These are phyloP conservation scores for Colletotrichum sublineola DNA, from an alignment of 2,329 filamentous ascomycete genomes.

Conservation along the genomic window DNA sequence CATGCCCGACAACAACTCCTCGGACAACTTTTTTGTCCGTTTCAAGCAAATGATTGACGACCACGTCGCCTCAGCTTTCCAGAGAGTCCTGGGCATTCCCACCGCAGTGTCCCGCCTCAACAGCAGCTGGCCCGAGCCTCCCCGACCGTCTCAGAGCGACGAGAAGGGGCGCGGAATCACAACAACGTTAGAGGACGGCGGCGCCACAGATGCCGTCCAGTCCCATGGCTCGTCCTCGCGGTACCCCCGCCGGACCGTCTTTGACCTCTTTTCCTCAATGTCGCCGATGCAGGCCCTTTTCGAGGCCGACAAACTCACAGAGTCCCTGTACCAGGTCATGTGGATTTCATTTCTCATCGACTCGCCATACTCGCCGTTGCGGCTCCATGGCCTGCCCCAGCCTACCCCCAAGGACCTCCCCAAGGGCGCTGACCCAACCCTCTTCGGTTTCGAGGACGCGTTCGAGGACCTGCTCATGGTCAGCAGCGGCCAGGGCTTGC, in stretches of 20 bases:
- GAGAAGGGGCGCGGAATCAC: constrained; percentile 6
- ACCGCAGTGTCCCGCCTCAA: constrained; percentile 47
- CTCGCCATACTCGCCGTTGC: constrained; percentile 61
- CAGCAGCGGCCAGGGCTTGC: constrained; percentile 57
- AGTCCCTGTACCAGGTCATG: constrained; percentile 40
- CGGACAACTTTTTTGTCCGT: constrained; percentile 55
- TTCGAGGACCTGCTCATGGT: constrained; percentile 70
- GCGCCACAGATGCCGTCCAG: background rate
- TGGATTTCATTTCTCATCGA: constrained; percentile 54
- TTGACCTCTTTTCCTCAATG: constrained; percentile 32
- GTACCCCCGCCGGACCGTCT: constrained; percentile 24
- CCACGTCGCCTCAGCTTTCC: constrained; percentile 50
- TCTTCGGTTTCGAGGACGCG: constrained; percentile 68
- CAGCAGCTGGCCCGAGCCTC: constrained; percentile 33
- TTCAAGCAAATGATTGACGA: constrained; percentile 58
- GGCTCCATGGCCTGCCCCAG: constrained; percentile 60
- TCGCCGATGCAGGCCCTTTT: constrained; percentile 34
- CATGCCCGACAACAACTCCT: constrained; percentile 39
- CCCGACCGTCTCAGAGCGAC: constrained; percentile 21
- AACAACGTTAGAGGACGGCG: background rate
- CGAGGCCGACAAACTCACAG: constrained; percentile 36
- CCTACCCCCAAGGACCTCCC: constrained; percentile 62
- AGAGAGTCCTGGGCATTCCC: constrained; percentile 46
- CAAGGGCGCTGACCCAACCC: constrained; percentile 50
- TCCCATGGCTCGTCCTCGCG: constrained; percentile 12